Conservation (phyloP, 116 monocot genomes). For the Posidonia oceanica region DNA sequence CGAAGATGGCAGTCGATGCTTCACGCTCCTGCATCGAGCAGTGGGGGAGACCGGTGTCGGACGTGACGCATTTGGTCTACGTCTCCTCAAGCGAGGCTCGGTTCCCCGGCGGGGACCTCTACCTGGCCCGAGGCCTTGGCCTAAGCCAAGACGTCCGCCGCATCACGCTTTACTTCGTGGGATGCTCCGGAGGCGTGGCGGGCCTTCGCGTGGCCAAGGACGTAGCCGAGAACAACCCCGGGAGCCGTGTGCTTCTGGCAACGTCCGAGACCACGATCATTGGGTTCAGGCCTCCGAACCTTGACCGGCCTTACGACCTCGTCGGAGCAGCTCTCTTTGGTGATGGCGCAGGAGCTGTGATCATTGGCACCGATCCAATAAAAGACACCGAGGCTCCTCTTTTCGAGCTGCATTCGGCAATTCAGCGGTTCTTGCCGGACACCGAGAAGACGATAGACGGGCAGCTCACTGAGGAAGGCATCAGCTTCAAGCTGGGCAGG, state of each 20-base stretch:
- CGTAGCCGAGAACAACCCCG: slow-evolving; percentile 55
- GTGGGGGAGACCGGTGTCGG: slow-evolving; percentile 21
- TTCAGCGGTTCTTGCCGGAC: slow-evolving; percentile 31
- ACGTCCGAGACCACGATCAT: slow-evolving; percentile 52
- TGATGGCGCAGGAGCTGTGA: slow-evolving; percentile 40
- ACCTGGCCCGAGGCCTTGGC: slow-evolving; percentile 36
- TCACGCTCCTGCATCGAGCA: slow-evolving; percentile 18
- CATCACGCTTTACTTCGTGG: slow-evolving; percentile 34
- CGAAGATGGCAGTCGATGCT: slow-evolving; percentile 48
- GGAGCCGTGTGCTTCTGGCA: slow-evolving; percentile 49
- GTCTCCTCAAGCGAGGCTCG: slow-evolving; percentile 67
- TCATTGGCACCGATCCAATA: slow-evolving; percentile 26
- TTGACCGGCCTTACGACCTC: slow-evolving; percentile 42
- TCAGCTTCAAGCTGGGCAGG: slow-evolving; percentile 43
- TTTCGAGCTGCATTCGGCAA: slow-evolving; percentile 33
- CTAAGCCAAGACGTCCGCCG: slow-evolving; percentile 30
- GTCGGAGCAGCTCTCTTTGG: slow-evolving; percentile 59
- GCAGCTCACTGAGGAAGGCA: slow-evolving; percentile 40
- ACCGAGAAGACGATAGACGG: slow-evolving; percentile 52
- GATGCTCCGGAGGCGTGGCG: slow-evolving; percentile 60
- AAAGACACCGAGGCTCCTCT: slow-evolving; percentile 15
- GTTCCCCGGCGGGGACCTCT: slow-evolving; percentile 54
- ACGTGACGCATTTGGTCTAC: slow-evolving; percentile 53
- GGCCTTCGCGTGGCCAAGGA: slow-evolving; percentile 57
- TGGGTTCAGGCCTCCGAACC: slow-evolving; percentile 40